These are phyloP conservation scores for Galeopsis tetrahit DNA, from an alignment of 257 asterid species.

Conservation along the genomic window DNA sequence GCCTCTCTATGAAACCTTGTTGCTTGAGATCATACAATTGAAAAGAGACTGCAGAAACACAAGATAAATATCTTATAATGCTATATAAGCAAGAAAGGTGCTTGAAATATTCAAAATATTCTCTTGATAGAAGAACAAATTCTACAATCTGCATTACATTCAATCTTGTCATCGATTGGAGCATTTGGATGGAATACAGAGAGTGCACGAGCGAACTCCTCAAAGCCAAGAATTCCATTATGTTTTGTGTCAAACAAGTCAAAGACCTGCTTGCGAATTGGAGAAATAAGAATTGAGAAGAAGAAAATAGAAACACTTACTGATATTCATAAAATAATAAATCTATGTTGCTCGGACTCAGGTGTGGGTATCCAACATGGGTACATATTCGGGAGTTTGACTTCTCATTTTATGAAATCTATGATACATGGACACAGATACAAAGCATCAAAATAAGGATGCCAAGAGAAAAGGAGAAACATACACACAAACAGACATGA, in stretches of 20 bases:
- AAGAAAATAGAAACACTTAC: constrained; percentile 2
- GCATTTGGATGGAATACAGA: constrained; percentile 99
- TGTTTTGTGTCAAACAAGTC: constrained; percentile 97
- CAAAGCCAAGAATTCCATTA: constrained; percentile 96
- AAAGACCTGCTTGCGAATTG: constrained; percentile 64
- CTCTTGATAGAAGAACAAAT: constrained; percentile 18
- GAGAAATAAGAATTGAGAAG: constrained; percentile 24
- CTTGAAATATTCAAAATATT: constrained; percentile 17
- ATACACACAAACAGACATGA: neutral
- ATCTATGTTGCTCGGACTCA: neutral
- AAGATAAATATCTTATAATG: constrained; percentile 22
- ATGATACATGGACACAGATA: no score
- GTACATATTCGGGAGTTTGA: neutral
- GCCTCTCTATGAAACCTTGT: constrained; percentile 98
- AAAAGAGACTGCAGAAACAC: constrained; percentile 80
- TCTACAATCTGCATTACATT: constrained; percentile 53
- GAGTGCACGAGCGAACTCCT: constrained; percentile 97
- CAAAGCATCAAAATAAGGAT: neutral
- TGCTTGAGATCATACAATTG: constrained; percentile 99
- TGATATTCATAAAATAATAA: constrained; percentile 16
- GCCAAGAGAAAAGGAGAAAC: neutral
- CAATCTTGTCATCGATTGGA: constrained; percentile 94
- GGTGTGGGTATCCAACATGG: neutral
- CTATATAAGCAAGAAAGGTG: neutral
- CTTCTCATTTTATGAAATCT: neutral